Evolutionary conservation across 2,329 filamentous ascomycete species (phyloP), one percentile per base, ranked within the genome.

Genomic region (Beauveria caledonica): DNA sequence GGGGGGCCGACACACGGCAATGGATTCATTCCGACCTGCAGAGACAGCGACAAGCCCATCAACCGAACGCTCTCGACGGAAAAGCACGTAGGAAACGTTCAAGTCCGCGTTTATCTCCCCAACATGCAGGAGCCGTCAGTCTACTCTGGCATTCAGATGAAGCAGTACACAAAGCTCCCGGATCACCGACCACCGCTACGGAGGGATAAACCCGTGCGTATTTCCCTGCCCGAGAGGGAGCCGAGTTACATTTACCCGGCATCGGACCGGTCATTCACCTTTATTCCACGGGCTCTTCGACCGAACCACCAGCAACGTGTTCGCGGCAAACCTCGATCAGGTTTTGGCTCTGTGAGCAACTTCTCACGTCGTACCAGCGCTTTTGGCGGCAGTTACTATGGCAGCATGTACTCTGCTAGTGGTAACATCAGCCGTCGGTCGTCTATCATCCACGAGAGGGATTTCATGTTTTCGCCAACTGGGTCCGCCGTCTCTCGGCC

Each of bases 201-300:
- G 64, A 87, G 94, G 67, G 94, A 99, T 77, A 99, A 97, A 72
- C 94, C 94, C 8, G 94, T 97, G 45, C 88, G 94, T 55, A 90
- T 99, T 66, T 97, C 92, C 9, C 80, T 99, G 46, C 93, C 94
- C 2, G 82, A 88, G 29, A 83, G 89, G 64, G 79, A 85, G 13
- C 89, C 91, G 40, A 86, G 89, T 64, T 97, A 97, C 73, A 92
- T 97, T 63, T 96, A 94, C 74, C 94, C 94, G 6, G 89, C 92
- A 2, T 80, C 84, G 51, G 92, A 97, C 68, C 82, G 94, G 65
- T 97, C 94, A 0, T 99, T 99, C 73, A 96, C 97, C 68, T 99
- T 99, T 75, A 99, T 99, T 63, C 94, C 94, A 13, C 84, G 94
- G 66, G 93, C 93, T 11, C 83, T 97, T 77, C 86, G 94, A 66